A percentile compares a stretch with the other conserved stretches of the same genome.
phyloP scores from a whole-genome alignment of 805 yeast species.

The Millerozyma acaciae region DNA sequence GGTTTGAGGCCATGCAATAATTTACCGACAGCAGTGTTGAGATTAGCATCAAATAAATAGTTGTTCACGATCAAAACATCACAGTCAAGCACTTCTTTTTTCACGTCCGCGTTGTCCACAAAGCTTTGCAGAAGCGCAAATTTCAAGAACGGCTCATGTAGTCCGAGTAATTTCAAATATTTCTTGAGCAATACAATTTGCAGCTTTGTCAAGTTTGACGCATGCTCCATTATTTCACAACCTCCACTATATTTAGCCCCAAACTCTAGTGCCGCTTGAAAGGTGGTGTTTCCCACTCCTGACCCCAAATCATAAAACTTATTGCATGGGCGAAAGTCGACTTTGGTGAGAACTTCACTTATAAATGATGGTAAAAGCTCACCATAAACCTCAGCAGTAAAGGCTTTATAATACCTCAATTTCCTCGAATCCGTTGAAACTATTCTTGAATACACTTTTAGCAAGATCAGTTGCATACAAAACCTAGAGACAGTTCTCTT shows the following conservation, averaged over 20 bases:
- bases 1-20: conserved; percentile 60
- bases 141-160: conserved; percentile 51
- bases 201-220: conserved; percentile 59
- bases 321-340: conserved; percentile 49
- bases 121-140: conserved; percentile 70
- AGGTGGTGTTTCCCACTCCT: conserved; percentile 89
- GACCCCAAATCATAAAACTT: conserved; percentile 88
- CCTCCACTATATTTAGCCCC: conserved; percentile 80
- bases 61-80: conserved; percentile 79
- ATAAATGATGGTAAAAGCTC: conserved; percentile 79
- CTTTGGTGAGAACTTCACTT: conserved; percentile 56
- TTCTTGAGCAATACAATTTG: conserved; percentile 58
- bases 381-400: conserved; percentile 88
- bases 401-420: conserved; percentile 72
- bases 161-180: conserved; percentile 61
- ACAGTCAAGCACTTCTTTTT: conserved; percentile 50
- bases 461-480: conserved; percentile 63
- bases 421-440: conserved; percentile 71
- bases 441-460: conserved; percentile 69
- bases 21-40: conserved; percentile 64
- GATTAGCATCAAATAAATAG: conserved; percentile 72
- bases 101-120: conserved; percentile 58
- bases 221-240: conserved; percentile 83
- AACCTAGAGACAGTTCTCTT: conserved; percentile 26
- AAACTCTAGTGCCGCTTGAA: conserved; percentile 84